Conservation (phyloP, 73 alveolate species). For the Paramecium pentaurelia region DNA sequence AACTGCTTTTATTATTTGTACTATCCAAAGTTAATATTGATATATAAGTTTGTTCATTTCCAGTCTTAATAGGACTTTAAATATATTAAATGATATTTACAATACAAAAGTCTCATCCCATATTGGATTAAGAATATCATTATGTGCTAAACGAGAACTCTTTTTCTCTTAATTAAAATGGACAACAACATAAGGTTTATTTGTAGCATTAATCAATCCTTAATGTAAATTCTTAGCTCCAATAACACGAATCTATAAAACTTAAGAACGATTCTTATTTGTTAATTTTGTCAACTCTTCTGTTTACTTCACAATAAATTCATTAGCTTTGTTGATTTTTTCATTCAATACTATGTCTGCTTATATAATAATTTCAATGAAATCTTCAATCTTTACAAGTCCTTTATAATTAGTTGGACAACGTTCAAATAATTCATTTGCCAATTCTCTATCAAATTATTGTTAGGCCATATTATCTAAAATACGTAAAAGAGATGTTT, state of each 20-base stretch:
- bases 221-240: background rate
- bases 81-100: background rate
- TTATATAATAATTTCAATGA: background rate
- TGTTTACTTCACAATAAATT: background rate
- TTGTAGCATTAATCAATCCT: background rate
- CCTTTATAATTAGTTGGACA: background rate
- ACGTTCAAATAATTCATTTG: background rate
- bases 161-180: conserved; percentile 4
- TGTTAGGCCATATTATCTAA: background rate
- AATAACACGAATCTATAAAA: background rate
- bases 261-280: background rate
- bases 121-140: background rate
- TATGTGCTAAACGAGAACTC: background rate
- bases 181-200: conserved; percentile 15
- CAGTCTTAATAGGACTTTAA: background rate
- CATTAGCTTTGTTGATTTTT: background rate
- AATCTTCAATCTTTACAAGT: background rate
- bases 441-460: conserved; percentile 25
- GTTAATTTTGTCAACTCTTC: background rate
- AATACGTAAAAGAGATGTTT: background rate
- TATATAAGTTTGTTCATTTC: background rate
- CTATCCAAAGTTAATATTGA: background rate
- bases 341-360: background rate
- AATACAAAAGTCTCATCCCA: conserved; percentile 23
- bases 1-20: background rate